Base-by-base conservation (phyloP, 129 eudicot species). In the Mikania micrantha region DNA sequence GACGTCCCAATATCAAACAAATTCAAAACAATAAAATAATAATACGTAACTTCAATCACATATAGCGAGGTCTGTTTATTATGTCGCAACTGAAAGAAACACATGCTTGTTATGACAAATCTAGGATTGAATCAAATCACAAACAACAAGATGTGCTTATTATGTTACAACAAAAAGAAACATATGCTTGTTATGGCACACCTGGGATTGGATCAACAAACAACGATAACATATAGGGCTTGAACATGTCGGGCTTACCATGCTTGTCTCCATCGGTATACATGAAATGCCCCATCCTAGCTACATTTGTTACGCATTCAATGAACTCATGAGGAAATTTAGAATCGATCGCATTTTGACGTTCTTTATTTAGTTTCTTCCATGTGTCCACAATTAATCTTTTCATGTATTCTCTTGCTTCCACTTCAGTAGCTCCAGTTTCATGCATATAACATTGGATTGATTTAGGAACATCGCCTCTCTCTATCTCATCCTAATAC, bases 371-470 rank as follows among this genome's bases (percentile, higher is more conserved):
- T 25, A 80, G 24, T 28, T 64, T 65, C 42, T 80, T 75, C 90
- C 86, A 84, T 31, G 73, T 67, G 70, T 81, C 79, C 0, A 34
- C 0, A n/a, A 69, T 75, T 67, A 78, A 31, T 8, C 0, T 24
- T 13, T 38, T 64, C 6, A 75, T 71, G 66, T 78, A 27, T 9
- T 63, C 64, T 1, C 76, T 42, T 7, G 90, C 86, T 57, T 85
- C 82, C 5, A 61, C 74, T 35, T 73, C 61, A 0, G 73, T 40
- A 22, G 49, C 78, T 56, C 86, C 86, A 0, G 16, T 81, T 13
- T 85, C 86, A 4, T 84, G 72, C 86, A 81, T 85, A 73, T 81
- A 81, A 12, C 90, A 85, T 35, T 85, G 79, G 38, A 78, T 39
- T 8, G 84, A 78, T 64, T 78, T 78, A 10, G 86, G 78, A 3